Evolutionary conservation across 2,329 filamentous ascomycete genomes (phyloP).

Genomic region (Boeremia lycopersici): DNA sequence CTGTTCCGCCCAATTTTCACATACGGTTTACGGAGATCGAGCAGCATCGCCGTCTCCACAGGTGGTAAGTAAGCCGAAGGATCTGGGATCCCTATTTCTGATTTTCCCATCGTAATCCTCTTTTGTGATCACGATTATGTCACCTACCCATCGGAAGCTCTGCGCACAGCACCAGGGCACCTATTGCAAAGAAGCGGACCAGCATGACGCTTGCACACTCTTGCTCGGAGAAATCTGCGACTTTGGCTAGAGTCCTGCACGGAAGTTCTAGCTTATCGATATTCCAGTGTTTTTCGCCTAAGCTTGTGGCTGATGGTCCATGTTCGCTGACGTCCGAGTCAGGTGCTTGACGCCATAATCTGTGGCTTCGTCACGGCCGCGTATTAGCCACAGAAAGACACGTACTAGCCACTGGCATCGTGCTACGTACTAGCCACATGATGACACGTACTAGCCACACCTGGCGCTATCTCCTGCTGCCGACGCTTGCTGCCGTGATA

Average conservation of each 20-base stretch:
- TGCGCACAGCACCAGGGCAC: conserved; percentile 5
- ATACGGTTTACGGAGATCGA: neutral
- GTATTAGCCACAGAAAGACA: conserved; percentile 6
- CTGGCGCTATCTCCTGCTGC: neutral
- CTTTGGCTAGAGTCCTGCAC: conserved; percentile 13
- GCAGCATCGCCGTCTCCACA: neutral
- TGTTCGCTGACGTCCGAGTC: conserved; percentile 8
- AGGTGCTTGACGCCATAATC: neutral
- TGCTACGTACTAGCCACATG: conserved; percentile 7
- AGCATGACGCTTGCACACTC: conserved; percentile 3
- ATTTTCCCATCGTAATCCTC: neutral
- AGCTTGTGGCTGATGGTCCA: conserved; percentile 12
- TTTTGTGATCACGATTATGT: conserved; percentile 1
- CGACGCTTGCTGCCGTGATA: neutral
- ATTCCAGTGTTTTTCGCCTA: conserved; percentile 1
- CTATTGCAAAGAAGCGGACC: conserved; percentile 1
- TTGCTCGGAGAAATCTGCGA: conserved; percentile 13
- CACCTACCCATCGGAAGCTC: neutral
- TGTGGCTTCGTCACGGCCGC: conserved; percentile 11
- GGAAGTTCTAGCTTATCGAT: conserved; percentile 11
- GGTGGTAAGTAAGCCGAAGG: conserved; percentile 1
- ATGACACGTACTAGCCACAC: conserved; percentile 12
- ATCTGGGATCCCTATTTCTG: neutral
- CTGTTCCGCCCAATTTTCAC: conserved; percentile 6
- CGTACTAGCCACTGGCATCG: conserved; percentile 2